Percentiles rank a stretch among this genome's conserved stretches.
Evolutionary conservation across 768 basidiomycete genomes (phyloP).

Genomic region (Podaxis sp.): DNA sequence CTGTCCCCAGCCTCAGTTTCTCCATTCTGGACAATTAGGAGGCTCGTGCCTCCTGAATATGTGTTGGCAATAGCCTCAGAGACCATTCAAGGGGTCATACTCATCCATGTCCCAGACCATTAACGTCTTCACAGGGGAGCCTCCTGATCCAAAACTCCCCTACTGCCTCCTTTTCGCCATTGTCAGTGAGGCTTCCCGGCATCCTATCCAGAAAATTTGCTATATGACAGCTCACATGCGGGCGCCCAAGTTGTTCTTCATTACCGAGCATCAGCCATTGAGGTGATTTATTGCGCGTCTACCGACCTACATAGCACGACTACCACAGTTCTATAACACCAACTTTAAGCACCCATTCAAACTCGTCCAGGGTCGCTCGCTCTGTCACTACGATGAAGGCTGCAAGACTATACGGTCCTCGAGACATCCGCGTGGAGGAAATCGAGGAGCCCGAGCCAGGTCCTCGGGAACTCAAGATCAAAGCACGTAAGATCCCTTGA

Average conservation of each 20-base stretch:
- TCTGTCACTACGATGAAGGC: slow-evolving; percentile 35
- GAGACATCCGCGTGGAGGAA: slow-evolving; percentile 39
- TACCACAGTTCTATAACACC: not conserved
- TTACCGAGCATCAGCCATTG: not conserved
- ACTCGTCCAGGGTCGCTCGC: no score
- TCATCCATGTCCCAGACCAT: not conserved
- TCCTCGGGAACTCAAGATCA: slow-evolving; percentile 39
- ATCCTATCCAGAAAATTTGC: not conserved
- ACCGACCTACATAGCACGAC: not conserved
- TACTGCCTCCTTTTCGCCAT: not conserved
- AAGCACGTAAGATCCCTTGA: slow-evolving; percentile 21
- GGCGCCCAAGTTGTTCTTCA: not conserved
- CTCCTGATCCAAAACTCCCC: not conserved
- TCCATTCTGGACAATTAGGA: no score
- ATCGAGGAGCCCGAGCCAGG: slow-evolving; percentile 31
- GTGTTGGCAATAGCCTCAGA: not conserved
- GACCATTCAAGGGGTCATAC: not conserved
- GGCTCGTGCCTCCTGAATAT: not conserved
- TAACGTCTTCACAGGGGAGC: not conserved
- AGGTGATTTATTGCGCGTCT: not conserved
- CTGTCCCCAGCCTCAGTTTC: no score
- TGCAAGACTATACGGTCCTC: slow-evolving; percentile 39
- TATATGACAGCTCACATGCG: not conserved
- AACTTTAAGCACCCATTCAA: not conserved
- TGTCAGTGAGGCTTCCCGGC: not conserved